Evolutionary conservation across 1,284 basidiomycete species (phyloP).

Genomic region (Neonothopanus nambi): DNA sequence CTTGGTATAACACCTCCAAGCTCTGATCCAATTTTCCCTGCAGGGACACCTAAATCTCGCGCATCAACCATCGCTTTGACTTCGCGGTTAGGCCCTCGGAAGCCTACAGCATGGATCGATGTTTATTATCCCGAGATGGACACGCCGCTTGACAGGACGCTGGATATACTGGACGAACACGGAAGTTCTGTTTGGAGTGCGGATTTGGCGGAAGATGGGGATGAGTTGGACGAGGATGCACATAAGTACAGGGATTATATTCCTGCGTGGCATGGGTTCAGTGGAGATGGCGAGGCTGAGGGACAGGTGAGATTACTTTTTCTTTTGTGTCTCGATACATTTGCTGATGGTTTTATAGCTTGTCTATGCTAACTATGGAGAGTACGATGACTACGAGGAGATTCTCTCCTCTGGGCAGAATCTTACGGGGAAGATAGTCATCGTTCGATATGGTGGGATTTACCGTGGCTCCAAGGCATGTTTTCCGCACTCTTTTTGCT

Average conservation of each 20-base stretch:
- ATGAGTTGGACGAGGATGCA: constrained; percentile 63
- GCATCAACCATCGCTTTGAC: constrained; percentile 60
- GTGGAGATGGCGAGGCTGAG: constrained; percentile 60
- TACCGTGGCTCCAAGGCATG: constrained; percentile 82
- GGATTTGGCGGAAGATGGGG: constrained; percentile 68
- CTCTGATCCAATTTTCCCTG: constrained; percentile 60
- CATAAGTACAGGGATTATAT: constrained; percentile 57
- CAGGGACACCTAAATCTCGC: constrained; percentile 65
- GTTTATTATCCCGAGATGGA: constrained; percentile 85
- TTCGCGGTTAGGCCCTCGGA: constrained; percentile 34
- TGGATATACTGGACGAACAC: constrained; percentile 59
- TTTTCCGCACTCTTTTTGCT: background rate
- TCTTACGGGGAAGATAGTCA: constrained; percentile 80
- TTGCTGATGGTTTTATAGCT: constrained; percentile 33
- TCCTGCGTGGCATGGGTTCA: constrained; percentile 72
- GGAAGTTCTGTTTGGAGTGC: constrained; percentile 69
- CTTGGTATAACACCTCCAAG: constrained; percentile 44
- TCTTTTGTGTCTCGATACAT: background rate
- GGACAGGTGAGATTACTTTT: constrained; percentile 48
- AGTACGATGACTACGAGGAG: constrained; percentile 72
- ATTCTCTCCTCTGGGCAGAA: constrained; percentile 65
- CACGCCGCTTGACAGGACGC: constrained; percentile 62
- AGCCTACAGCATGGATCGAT: constrained; percentile 76
- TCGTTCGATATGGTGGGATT: constrained; percentile 78
- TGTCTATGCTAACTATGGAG: constrained; percentile 84